A percentile compares a stretch with the other conserved stretches of the same genome.
These are phyloP conservation scores for Pilaira anomala DNA, from an alignment of 192 early-diverging fungal species.

Conservation along the genomic window DNA sequence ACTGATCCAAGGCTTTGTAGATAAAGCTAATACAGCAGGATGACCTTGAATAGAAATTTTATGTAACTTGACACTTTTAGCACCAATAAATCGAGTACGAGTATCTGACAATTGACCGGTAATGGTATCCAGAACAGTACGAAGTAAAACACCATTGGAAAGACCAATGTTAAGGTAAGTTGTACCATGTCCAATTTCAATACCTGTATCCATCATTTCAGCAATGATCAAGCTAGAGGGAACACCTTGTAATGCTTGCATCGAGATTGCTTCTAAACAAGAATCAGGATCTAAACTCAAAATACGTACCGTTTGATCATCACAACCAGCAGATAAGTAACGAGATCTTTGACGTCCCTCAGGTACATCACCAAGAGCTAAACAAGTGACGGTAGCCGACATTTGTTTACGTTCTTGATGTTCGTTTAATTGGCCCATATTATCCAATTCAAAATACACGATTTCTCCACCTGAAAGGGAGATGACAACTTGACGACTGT, in stretches of 20 bases:
- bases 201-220: constrained; percentile 76
- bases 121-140: constrained; percentile 78
- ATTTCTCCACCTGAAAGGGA: constrained; percentile 80
- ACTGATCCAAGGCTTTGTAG: constrained; percentile 85
- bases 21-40: constrained; percentile 79
- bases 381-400: constrained; percentile 62
- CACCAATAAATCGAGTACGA: constrained; percentile 81
- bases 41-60: constrained; percentile 60
- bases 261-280: constrained; percentile 71
- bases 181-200: constrained; percentile 53
- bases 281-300: constrained; percentile 76
- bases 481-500: constrained; percentile 79
- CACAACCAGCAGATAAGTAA: constrained; percentile 90
- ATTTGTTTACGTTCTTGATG: constrained; percentile 76
- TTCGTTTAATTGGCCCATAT: constrained; percentile 78
- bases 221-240: constrained; percentile 61
- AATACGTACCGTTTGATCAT: constrained; percentile 88
- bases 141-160: constrained; percentile 83
- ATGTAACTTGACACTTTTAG: constrained; percentile 80
- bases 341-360: constrained; percentile 67
- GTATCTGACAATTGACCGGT: constrained; percentile 82
- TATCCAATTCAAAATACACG: constrained; percentile 93
- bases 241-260: constrained; percentile 42
- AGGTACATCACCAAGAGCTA: constrained; percentile 80
- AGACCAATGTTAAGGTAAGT: constrained; percentile 86